Evolutionary conservation across 805 yeast species (phyloP), one percentile per base, ranked within the genome.

Genomic region (Cyberlindnera xylosilytica): DNA sequence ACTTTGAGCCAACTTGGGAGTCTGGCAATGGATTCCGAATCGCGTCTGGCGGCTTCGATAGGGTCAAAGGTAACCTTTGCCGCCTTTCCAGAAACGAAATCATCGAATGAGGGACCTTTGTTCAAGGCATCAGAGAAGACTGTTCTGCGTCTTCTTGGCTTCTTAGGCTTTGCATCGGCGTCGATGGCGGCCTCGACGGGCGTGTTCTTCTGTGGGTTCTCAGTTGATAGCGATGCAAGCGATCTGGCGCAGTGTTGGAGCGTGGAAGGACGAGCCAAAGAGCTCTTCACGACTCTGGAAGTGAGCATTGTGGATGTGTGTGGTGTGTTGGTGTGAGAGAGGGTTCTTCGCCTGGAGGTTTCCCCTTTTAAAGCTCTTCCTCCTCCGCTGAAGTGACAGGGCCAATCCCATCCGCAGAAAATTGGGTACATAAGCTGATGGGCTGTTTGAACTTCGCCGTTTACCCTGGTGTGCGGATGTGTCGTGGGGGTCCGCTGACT

Each of bases 1-100:
- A 90, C 96, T 62, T 87, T 89, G 41, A 93, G 72, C 99, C 99
- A 93, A 36, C 78, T 69, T 3, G 99, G 99, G 43, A 93, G 69
- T 54, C 96, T 74, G 17, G 48, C 42, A 26, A 44, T 44, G 29
- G 79, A 79, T 29, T 78, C 72, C 4, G 83, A 80, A 47, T 81
- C 87, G 38, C 72, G 74, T 57, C 89, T 71, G 0, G 89, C 88
- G 20, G 73, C 72, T 50, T 81, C 88, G 27, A 90, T 72, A 2
- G 96, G 96, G 66, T 90, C 97, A 9, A 78, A 54, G 2, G 72
- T 53, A 40, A 66, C 56, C 32, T 78, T 75, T 2, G 85, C 76
- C 1, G 96, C 97, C 45, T 80, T 78, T 4, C 96, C 96, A 44
- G 74, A 71, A 18, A 93, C 67, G 56, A 93, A 93, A 63, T 93